Percentiles rank a stretch among this genome's conserved stretches.
Conservation (phyloP, 2,329 filamentous ascomycete genomes). For the Aspergillus persii region DNA sequence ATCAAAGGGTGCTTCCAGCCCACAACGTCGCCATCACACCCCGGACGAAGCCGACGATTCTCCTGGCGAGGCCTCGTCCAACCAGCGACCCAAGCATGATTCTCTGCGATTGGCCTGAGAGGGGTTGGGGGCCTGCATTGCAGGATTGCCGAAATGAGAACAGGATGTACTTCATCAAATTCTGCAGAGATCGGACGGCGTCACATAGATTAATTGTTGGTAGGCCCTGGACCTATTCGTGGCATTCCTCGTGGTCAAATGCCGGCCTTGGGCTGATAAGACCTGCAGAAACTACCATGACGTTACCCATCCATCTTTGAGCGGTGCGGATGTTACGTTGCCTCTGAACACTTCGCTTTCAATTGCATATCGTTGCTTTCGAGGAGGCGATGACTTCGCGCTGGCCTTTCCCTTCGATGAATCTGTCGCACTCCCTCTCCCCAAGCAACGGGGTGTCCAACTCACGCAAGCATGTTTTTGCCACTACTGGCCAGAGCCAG, state of each 20-base stretch:
- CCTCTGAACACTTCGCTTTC: too few relatives aligned
- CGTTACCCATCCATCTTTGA: not conserved
- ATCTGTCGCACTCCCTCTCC: not conserved
- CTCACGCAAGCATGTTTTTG: not conserved
- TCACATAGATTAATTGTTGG: not conserved
- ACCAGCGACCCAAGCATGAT: not conserved
- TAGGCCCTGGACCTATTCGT: not conserved
- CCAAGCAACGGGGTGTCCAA: too few relatives aligned
- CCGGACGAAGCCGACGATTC: not conserved
- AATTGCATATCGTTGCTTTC: not conserved
- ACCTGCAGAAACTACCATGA: not conserved
- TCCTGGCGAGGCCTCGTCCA: not conserved
- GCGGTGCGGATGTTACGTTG: too few relatives aligned
- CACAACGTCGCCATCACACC: not conserved
- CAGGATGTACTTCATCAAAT: not conserved
- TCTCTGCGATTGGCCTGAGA: not conserved
- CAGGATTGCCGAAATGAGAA: not conserved
- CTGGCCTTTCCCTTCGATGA: too few relatives aligned
- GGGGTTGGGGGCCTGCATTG: not conserved
- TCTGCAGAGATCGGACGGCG: not conserved
- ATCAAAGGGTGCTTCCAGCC: not conserved
- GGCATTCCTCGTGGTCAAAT: not conserved
- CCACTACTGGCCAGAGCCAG: not conserved
- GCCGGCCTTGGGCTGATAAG: not conserved
- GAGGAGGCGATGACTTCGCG: too few relatives aligned